Evolutionary conservation across 2,329 filamentous ascomycete species (phyloP), one percentile per base, ranked within the genome.

Genomic region (Epichloe gansuensis): DNA sequence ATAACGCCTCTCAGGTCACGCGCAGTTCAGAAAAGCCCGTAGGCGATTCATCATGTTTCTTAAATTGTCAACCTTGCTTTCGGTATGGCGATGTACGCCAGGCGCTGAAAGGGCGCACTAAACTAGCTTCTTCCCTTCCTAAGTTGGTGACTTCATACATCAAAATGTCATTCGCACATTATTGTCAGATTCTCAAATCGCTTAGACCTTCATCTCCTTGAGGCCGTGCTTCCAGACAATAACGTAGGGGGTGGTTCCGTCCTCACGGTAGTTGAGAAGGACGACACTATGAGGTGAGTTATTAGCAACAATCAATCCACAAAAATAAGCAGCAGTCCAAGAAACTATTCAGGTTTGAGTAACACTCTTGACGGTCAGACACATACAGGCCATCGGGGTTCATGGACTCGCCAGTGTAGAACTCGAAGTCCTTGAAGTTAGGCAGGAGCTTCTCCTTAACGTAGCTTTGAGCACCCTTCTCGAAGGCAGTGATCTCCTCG

Each of bases 391-490:
- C 90, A 66, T 95, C 87, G 63, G 86, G 84, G 73, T 94, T 81
- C 88, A 95, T 94, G 63, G 82, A 85, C 78, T 93, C 84, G 74
- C 91, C 90, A 63, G 86, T 88, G 73, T 86, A 87, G 74, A 96
- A 91, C 71, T 97, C 91, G 71, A 85, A 95, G 77, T 97, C 88
- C 77, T 95, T 90, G 80, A 95, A 95, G 75, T 88, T 91, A 69
- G 67, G 74, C 54, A 85, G 75, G 60, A 95, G 77, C 67, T 80
- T 81, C 77, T 88, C 84, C 80, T 95, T 95, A 71, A 87, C 84
- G 68, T 81, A 94, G 52, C 60, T 71, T 58, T 74, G 68, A 54
- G 89, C 90, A 62, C 82, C 83, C 60, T 76, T 80, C 80, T 95
- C 85, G 74, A 96, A 96, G 21, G 76, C 77, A 61, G 81, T 80